Base-by-base conservation (phyloP, 2,329 filamentous ascomycete species). In the Botrytis cinerea region DNA sequence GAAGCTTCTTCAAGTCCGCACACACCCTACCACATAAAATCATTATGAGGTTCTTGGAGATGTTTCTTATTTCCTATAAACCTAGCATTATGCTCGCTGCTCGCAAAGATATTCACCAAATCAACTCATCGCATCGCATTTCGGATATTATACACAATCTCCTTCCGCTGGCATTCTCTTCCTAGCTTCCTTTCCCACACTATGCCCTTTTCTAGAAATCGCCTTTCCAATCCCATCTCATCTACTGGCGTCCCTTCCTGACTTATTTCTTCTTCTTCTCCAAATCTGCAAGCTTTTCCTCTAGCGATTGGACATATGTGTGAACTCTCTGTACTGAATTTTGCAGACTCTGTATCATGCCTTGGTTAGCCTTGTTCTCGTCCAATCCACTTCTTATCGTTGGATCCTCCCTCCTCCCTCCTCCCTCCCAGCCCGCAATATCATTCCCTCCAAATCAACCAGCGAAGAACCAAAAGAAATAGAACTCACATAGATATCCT, bases 401-500 rank as follows among this genome's bases (percentile, higher is more conserved):
- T 6, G 20, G 18, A 35, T 68, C 45, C 62, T 72, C 43, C 12
- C 14, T 62, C 12, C 62, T 72, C 43, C 12, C 14, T 62, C 12
- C 43, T 32, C 57, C 25, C 43, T 43, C 9, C 25, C n/a, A 6
- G 16, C 25, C 35, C 70, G 35, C 25, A 57, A 28, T 16, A 28
- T 28, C 51, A 57, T 32, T 54, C 18, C 5, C 66, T 14, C 38
- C 51, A 43, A 71, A 22, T 1, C 22, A 25, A n/a, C 20, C 4
- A 20, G 5, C 2, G 38, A 20, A 77, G 72, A 75, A 16, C 2
- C 12, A 2, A 57, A 54, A 43, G 38, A 70, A 71, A 80, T 83
- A 78, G 81, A 78, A 91, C 93, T 83, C 88, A 98, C 95, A 84
- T 95, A 95, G 82, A 98, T 97, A 84, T 98, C 95, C 84, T 97